Base-by-base conservation (phyloP, 169 alveolate genomes). In the Neospora caninum region DNA sequence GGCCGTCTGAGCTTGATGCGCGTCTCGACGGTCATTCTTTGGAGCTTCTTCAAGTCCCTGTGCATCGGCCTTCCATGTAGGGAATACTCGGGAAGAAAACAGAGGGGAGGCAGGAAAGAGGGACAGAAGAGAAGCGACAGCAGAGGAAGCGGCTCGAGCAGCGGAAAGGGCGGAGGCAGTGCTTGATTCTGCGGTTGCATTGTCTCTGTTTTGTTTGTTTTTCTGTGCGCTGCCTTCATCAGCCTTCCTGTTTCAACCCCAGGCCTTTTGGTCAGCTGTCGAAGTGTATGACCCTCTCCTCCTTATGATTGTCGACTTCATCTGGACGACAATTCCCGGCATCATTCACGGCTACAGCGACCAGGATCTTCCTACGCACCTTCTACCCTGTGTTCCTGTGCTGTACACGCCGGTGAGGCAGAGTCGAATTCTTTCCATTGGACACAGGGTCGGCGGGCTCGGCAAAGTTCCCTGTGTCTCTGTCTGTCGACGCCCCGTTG, bases 31-130 rank as follows among this genome's bases (percentile, higher is more conserved):
- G 97, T 99, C 94, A 99, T 99, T 87, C 96, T 99, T 91, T 99
- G 99, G 97, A 98, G 99, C 97, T 99, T 99, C 96, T 99, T 98
- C 97, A 99, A 99, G 96, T 99, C 99, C 96, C 97, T 99, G 43
- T 97, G 98, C 67, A 98, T 99, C 93, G 98, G 99, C 38, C 96
- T 99, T 45, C 99, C 99, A 18, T 58, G 92, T 92, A 13, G 64
- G 39, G 16, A 70, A 34, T 0, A 49, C 53, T 7, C n/a, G 73
- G n/a, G n/a, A 64, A 7, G 20, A 9, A 64, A 29, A 64, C n/a
- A 64, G 88, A 0, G 20, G 25, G 41, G 53, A 41, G n/a, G 42
- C 29, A 22, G 80, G n/a, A 20, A 36, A n/a, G 64, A 43, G 39
- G 64, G 34, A 13, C 73, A 27, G 20, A 29, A 16, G 73, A 22